Evolutionary conservation across 306 rosid species (phyloP).

Genomic region (Inga oerstediana): DNA sequence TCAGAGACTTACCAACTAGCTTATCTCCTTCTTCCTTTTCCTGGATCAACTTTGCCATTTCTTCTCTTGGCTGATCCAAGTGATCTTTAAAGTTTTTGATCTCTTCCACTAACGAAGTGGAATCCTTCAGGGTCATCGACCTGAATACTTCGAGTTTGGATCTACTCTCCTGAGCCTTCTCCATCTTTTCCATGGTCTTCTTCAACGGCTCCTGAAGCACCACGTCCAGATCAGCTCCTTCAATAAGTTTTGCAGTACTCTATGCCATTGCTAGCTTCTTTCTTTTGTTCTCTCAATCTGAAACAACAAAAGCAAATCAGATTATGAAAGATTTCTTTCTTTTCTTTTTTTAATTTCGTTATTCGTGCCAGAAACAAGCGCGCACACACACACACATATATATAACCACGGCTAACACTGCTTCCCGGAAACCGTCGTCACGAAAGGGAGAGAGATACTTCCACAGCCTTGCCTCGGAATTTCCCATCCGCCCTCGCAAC

Average conservation of each 20-base stretch:
- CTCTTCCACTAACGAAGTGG: constrained; percentile 19
- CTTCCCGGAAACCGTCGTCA: too few species aligned
- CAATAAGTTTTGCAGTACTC: not conserved
- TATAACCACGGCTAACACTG: too few species aligned
- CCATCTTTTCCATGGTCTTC: not conserved
- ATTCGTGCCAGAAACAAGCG: too few species aligned
- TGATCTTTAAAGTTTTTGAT: constrained; percentile 20
- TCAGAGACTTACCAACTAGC: not conserved
- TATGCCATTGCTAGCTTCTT: constrained; percentile 8
- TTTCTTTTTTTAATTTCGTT: too few species aligned
- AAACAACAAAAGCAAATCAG: not conserved
- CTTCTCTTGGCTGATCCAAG: constrained; percentile 30
- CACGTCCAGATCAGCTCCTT: not conserved
- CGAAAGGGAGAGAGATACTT: too few species aligned
- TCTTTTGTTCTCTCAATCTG: not conserved
- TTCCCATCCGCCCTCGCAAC: too few species aligned
- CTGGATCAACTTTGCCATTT: constrained; percentile 15
- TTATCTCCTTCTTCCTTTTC: not conserved
- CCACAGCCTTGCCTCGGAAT: too few species aligned
- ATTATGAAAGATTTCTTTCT: too few species aligned
- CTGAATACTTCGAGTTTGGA: not conserved
- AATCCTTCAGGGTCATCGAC: constrained; percentile 1
- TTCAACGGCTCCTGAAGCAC: not conserved
- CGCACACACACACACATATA: too few species aligned
- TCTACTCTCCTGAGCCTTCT: constrained; percentile 1